These are phyloP conservation scores for Conringia planisiliqua DNA, from an alignment of 345 rosid genomes.

Conservation along the genomic window DNA sequence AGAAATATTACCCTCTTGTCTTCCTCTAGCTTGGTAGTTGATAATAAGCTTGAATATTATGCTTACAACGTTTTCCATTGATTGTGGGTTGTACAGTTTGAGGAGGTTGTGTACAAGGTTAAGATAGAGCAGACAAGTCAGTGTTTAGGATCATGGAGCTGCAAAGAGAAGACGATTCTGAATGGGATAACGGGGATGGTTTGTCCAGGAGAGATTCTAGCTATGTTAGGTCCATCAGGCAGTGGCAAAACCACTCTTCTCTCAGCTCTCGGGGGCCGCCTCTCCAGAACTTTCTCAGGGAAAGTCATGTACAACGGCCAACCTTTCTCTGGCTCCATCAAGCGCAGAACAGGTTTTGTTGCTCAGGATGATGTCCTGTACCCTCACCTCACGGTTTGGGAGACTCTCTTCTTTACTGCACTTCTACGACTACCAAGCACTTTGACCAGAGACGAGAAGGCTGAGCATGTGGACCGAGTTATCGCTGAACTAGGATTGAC, in stretches of 20 bases:
- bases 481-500: constrained; percentile 66
- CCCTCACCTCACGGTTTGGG: constrained; percentile 89
- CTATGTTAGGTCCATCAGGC: constrained; percentile 98
- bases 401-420: constrained; percentile 90
- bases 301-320: constrained; percentile 88
- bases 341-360: constrained; percentile 84
- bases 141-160: constrained; percentile 54
- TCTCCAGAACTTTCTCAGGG: constrained; percentile 62
- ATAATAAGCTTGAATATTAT: background rate
- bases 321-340: constrained; percentile 70
- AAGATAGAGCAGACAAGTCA: constrained; percentile 53
- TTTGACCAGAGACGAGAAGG: constrained; percentile 61
- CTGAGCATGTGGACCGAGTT: constrained; percentile 68
- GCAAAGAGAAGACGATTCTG: constrained; percentile 72
- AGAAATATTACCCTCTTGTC: background rate
- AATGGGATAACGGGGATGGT: constrained; percentile 83
- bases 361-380: constrained; percentile 88
- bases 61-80: constrained; percentile 6
- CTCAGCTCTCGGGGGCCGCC: constrained; percentile 96
- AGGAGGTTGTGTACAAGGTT: constrained; percentile 84
- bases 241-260: constrained; percentile 99
- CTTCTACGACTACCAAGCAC: constrained; percentile 76
- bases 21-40: background rate
- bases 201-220: constrained; percentile 87
- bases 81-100: constrained; percentile 60